phyloP scores from a whole-genome alignment of 257 asterid genomes.

The Pogostemon cablin region DNA sequence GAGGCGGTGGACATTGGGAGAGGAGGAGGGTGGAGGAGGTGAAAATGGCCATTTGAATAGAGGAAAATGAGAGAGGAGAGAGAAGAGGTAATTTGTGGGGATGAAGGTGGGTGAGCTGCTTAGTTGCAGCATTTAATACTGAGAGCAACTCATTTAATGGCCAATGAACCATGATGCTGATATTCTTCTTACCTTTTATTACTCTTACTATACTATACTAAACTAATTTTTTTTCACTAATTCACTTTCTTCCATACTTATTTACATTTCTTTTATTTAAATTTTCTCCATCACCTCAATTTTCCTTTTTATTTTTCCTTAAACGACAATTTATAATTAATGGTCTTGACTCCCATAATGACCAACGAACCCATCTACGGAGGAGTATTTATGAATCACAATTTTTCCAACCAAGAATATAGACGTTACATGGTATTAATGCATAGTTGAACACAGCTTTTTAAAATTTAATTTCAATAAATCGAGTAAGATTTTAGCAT shows the following conservation, averaged over 20 bases:
- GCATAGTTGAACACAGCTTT: background rate
- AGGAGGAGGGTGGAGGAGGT: conserved; percentile 35
- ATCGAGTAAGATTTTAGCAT: background rate
- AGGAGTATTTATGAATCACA: no score
- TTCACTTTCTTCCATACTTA: background rate
- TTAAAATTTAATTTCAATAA: background rate
- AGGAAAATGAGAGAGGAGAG: conserved; percentile 9
- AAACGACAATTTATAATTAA: no score
- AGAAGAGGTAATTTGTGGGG: conserved; percentile 31
- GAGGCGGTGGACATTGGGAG: conserved; percentile 43
- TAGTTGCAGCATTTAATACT: conserved; percentile 75
- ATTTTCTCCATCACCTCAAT: no score
- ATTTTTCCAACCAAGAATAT: background rate
- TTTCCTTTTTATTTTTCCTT: no score
- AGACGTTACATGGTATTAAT: background rate
- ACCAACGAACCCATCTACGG: no score
- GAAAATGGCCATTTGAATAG: conserved; percentile 57
- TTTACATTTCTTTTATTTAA: no score
- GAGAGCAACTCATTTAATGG: conserved; percentile 58
- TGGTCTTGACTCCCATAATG: no score
- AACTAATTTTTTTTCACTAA: background rate
- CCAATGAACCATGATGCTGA: conserved; percentile 35
- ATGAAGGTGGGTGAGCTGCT: conserved; percentile 54
- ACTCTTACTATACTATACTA: background rate
- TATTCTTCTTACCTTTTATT: background rate